Base-by-base conservation (phyloP, 805 yeast species). In the Maudiozyma pseudohumilis region DNA sequence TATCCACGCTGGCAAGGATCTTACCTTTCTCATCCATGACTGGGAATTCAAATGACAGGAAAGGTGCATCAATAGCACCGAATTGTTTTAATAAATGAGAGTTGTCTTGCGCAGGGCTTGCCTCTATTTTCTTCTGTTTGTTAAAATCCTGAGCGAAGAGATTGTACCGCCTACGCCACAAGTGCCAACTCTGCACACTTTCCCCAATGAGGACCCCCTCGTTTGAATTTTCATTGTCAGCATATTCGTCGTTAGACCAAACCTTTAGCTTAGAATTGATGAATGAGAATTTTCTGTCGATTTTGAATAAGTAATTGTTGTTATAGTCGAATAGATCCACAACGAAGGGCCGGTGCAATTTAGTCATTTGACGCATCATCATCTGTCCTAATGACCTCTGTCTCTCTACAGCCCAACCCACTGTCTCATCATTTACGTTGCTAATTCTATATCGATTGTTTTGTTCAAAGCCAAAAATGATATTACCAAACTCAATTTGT, bases 181-280 rank as follows among this genome's bases (percentile, higher is more conserved):
- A 65, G 63, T 92, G 97, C 96, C 96, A 92, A 46, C 81, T 78
- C 59, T 92, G 98, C 5, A 82, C 75, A 20, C 85, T 73, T 56
- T 89, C 96, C 1, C 97, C 97, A 15, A 92, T 64, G 4, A 76
- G 52, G 1, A 64, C 54, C 0, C 68, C 71, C 11, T 62, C 63
- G 34, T 35, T 19, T 18, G 11, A 10, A 8, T 16, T 16, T 15
- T 12, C 21, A 18, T 20, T 61, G 9, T 61, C 47, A 0, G 68
- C 70, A 16, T 63, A 64, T 36, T 38, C 34, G 10, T 38, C 39
- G 17, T 35, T 35, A 13, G 38, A 29, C 36, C 39, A 32, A 13
- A 39, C 39, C 53, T 81, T 80, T 47, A 92, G 82, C 52, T 80
- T 89, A 1, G 96, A 86, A 56, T 92, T 92, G 46, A 92, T 83